phyloP scores from a whole-genome alignment of 148 eudicot genomes.

The Rhododendron ovatum region DNA sequence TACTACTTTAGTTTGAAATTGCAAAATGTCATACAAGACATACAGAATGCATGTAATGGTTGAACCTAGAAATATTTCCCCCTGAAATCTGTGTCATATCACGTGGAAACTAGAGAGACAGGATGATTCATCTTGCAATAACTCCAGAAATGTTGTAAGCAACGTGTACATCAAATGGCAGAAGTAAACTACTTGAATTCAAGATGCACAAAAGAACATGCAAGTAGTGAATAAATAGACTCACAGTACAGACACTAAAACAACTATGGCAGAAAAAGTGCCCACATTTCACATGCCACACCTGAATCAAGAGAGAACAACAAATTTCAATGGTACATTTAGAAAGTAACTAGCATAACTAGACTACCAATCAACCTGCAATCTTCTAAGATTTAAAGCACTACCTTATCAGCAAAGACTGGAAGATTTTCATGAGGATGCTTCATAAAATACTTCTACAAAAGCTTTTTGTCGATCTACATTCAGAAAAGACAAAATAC shows the following conservation, averaged over 20 bases:
- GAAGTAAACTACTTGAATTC: background rate
- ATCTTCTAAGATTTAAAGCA: background rate
- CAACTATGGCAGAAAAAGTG: background rate
- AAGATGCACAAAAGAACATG: background rate
- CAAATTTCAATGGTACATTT: background rate
- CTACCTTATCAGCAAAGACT: background rate
- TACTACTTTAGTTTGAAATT: background rate
- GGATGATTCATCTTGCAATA: background rate
- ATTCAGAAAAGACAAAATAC: slow-evolving; percentile 5
- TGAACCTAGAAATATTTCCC: background rate
- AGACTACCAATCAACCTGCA: background rate
- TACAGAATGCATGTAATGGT: background rate
- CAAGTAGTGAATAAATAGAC: background rate
- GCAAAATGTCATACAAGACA: background rate
- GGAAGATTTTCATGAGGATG: background rate
- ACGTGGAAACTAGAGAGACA: background rate
- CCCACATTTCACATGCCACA: background rate
- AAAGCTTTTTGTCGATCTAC: slow-evolving; percentile 74
- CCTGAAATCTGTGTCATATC: background rate
- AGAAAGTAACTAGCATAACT: background rate
- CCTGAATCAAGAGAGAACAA: background rate
- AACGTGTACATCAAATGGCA: background rate
- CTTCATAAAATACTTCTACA: slow-evolving; percentile 61
- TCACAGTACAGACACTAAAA: background rate
- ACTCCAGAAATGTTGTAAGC: background rate